phyloP scores from a whole-genome alignment of 2,329 filamentous ascomycete genomes.

The Thielaviopsis ethacetica region DNA sequence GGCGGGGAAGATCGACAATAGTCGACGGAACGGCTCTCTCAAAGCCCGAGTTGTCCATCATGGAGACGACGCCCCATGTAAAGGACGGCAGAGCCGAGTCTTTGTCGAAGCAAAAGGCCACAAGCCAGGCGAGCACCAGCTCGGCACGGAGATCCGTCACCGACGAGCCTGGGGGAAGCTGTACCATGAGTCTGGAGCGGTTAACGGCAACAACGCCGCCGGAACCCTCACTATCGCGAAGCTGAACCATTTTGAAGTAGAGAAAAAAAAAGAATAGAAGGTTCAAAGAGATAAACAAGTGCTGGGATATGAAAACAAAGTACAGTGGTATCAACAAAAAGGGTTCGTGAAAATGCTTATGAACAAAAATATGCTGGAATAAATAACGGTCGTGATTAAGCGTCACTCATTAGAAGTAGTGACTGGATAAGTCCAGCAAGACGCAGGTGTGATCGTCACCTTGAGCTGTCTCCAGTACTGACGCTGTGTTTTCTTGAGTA shows the following conservation, averaged over 20 bases:
- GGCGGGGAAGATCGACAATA: constrained; percentile 7
- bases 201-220: constrained; percentile 1
- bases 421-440: background rate
- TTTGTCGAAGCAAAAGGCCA: constrained; percentile 15
- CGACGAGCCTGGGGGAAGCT: background rate
- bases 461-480: background rate
- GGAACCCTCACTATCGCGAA: constrained; percentile 1
- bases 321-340: background rate
- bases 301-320: background rate
- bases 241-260: constrained; percentile 8
- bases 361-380: background rate
- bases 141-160: constrained; percentile 11
- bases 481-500: background rate
- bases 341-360: background rate
- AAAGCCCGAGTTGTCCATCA: background rate
- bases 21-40: constrained; percentile 5
- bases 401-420: background rate
- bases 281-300: background rate
- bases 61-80: constrained; percentile 11
- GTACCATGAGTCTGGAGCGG: background rate
- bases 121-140: constrained; percentile 15
- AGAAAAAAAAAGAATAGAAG: background rate
- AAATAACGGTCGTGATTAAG: background rate
- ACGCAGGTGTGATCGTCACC: background rate
- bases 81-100: constrained; percentile 12